These are phyloP conservation scores for Yamadazyma triangularis DNA, from an alignment of 1,139 yeast genomes.

Conservation along the genomic window DNA sequence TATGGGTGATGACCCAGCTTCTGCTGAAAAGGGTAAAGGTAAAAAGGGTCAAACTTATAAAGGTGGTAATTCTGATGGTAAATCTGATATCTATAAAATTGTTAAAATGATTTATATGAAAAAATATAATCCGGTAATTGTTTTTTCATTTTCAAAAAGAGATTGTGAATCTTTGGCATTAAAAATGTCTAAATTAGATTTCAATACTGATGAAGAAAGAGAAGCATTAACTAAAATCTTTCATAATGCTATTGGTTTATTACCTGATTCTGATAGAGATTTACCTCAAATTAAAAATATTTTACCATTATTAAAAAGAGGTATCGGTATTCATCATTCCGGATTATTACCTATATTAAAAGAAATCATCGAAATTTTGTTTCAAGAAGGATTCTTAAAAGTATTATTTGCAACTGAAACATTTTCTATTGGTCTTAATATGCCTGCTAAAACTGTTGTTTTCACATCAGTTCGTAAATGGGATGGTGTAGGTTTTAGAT, in stretches of 20 bases:
- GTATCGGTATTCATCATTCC: slow-evolving; percentile 98
- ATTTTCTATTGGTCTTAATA: slow-evolving; percentile 93
- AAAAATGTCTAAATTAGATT: slow-evolving; percentile 92
- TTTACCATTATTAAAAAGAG: slow-evolving; percentile 81
- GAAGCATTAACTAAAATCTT: slow-evolving; percentile 85
- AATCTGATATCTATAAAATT: slow-evolving; percentile 91
- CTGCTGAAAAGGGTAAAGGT: slow-evolving; percentile 53
- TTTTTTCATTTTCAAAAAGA: slow-evolving; percentile 91
- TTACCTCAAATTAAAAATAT: slow-evolving; percentile 92
- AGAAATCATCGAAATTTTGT: slow-evolving; percentile 93
- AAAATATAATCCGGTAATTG: slow-evolving; percentile 95
- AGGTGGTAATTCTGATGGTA: slow-evolving; percentile 82
- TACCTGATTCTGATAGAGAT: slow-evolving; percentile 88
- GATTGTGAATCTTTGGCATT: slow-evolving; percentile 93
- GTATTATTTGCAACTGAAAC: slow-evolving; percentile 97
- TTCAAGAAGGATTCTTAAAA: slow-evolving; percentile 93
- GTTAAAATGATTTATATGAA: slow-evolving; percentile 97
- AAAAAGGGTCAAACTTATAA: slow-evolving; percentile 83
- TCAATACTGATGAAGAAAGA: slow-evolving; percentile 88
- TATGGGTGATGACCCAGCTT: slow-evolving; percentile 77
- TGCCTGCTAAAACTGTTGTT: slow-evolving; percentile 98
- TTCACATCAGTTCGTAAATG: slow-evolving; percentile 96
- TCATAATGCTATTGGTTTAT: slow-evolving; percentile 78
- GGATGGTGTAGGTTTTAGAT: slow-evolving; percentile 96
- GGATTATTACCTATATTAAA: slow-evolving; percentile 93